Evolutionary conservation across 306 rosid genomes (phyloP).

Genomic region (Mimosa pudica): DNA sequence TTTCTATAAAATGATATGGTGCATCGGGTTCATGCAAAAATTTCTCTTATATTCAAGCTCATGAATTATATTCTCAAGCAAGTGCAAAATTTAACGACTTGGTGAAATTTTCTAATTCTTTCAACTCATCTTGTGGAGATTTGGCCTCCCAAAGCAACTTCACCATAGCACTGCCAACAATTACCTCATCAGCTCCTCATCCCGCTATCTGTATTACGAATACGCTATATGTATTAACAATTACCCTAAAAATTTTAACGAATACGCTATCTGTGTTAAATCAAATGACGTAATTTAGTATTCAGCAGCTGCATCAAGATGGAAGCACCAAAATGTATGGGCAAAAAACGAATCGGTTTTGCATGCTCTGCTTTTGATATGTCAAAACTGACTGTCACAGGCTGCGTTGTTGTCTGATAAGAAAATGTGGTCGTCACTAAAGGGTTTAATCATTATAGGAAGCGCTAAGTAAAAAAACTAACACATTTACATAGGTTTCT

Average conservation of each 20-base stretch:
- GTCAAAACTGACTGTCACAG: slow-evolving; percentile 96
- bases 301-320: not conserved
- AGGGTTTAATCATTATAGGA: not conserved
- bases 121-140: slow-evolving; percentile 80
- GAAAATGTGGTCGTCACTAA: not conserved
- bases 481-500: too few species aligned
- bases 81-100: slow-evolving; percentile 65
- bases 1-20: too few species aligned
- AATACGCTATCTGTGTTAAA: slow-evolving; percentile 52
- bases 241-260: too few species aligned
- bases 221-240: too few species aligned
- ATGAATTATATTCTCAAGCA: slow-evolving; percentile 34
- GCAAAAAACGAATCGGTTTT: slow-evolving; percentile 55
- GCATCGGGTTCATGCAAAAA: too few species aligned
- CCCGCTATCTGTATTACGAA: slow-evolving; percentile 56
- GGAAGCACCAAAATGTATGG: slow-evolving; percentile 28
- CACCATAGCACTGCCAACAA: slow-evolving; percentile 94
- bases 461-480: too few species aligned
- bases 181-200: slow-evolving; percentile 98
- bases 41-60: not conserved
- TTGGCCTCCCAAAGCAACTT: slow-evolving; percentile 79
- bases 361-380: slow-evolving; percentile 88
- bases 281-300: slow-evolving; percentile 21
- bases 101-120: slow-evolving; percentile 64
- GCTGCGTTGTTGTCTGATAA: slow-evolving; percentile 67